Conservation (phyloP, 1,284 basidiomycete genomes). For the Irpex sp. region DNA sequence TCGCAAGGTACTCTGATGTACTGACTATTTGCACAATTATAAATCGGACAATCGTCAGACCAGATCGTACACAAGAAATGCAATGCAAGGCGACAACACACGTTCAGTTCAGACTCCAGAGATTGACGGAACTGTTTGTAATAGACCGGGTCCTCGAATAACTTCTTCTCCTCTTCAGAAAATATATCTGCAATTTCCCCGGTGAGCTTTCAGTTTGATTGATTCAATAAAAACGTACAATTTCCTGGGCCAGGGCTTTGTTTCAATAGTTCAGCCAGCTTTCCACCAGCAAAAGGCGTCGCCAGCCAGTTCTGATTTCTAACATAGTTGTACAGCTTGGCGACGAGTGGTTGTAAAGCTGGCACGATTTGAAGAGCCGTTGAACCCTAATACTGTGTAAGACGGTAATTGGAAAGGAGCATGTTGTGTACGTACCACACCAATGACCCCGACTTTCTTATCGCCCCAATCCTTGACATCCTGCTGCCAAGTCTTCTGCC, state of each 20-base stretch:
- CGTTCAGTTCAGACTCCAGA: constrained; percentile 55
- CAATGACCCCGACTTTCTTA: constrained; percentile 59
- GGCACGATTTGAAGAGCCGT: constrained; percentile 65
- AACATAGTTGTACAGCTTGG: constrained; percentile 53
- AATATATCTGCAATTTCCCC: constrained; percentile 36
- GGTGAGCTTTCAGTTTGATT: background rate
- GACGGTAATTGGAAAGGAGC: background rate
- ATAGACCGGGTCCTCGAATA: constrained; percentile 44
- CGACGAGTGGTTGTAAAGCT: constrained; percentile 50
- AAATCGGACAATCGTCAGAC: background rate
- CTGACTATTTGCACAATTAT: constrained; percentile 30
- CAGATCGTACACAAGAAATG: background rate
- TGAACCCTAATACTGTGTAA: constrained; percentile 41
- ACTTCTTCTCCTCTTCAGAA: constrained; percentile 48
- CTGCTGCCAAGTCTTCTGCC: constrained; percentile 22
- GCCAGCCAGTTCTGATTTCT: constrained; percentile 63
- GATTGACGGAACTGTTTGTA: constrained; percentile 48
- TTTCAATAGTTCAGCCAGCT: constrained; percentile 35
- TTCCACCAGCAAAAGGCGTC: constrained; percentile 41
- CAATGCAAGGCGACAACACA: constrained; percentile 22
- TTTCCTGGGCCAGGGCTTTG: constrained; percentile 35
- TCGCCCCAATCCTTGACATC: constrained; percentile 46
- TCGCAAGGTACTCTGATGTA: constrained; percentile 41
- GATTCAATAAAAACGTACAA: constrained; percentile 32
- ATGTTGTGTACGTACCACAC: constrained; percentile 40